Base-by-base conservation (phyloP, 352 stramenopile species). In the Sclerospora graminicola region DNA sequence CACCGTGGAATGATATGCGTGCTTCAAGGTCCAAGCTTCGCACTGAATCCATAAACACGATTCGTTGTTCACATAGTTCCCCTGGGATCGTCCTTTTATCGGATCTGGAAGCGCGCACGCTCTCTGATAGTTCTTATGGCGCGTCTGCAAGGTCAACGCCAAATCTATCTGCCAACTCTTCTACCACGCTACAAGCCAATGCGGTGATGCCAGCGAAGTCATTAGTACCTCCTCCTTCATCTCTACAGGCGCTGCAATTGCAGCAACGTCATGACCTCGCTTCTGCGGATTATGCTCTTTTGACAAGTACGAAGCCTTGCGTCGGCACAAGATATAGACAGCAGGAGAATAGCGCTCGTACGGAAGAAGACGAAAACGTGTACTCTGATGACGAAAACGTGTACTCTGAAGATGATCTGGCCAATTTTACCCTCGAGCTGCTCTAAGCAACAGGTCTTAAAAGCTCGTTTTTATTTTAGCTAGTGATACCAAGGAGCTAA, bases 341-440 rank as follows among this genome's bases (percentile, higher is more conserved):
- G 1, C 48, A 66, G 21, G 52, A 70, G 35, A 63, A 46, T 31
- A 69, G 51, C 19, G 52, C 36, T 51, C 60, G 54, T 44, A 63
- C 53, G 2, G 60, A 60, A 20, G 60, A 66, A 35, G 66, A 71
- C 9, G 65, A 66, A 18, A 65, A 83, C 10, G 48, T 63, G 21
- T 75, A 75, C 57, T 51, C 57, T 16, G 64, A 75, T 28, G 71
- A 86, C 48, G 76, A 86, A 18, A 65, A 83, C 10, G 48, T 63
- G 21, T 75, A 75, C 57, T 51, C 57, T 16, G 64, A 75, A 32
- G 71, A 86, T 48, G 76, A 86, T 40, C 53, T 89, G 41, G 76
- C 69, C 30, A 83, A 84, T 51, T 89, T 89, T 48, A 89, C 63
- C 15, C 69, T 89, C 34, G 63, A 80, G 55, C 48, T 88, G 14